A percentile compares a stretch with the other conserved stretches of the same genome.
Conservation (phyloP, 257 asterid genomes). For the Capsicum chinense region DNA sequence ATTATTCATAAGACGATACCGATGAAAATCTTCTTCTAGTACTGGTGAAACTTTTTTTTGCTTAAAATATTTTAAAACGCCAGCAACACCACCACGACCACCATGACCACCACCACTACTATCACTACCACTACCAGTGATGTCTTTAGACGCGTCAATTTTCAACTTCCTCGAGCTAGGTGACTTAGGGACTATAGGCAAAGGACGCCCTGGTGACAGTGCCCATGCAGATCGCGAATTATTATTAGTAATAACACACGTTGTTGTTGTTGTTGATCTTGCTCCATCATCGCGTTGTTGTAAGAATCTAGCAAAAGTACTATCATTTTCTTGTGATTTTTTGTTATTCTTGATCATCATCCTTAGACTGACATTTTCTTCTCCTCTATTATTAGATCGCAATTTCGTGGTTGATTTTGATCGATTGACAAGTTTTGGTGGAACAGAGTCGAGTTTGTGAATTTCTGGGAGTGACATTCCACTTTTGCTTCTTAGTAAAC, state of each 20-base stretch:
- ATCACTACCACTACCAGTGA: neutral
- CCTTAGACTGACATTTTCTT: slow-evolving; percentile 20
- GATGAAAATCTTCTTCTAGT: slow-evolving; percentile 66
- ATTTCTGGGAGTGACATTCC: slow-evolving; percentile 23
- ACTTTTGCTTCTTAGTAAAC: slow-evolving; percentile 36
- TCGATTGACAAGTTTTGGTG: neutral
- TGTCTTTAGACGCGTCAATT: slow-evolving; percentile 36
- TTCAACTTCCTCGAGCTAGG: slow-evolving; percentile 40
- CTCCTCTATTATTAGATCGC: slow-evolving; percentile 30
- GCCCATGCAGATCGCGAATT: slow-evolving; percentile 93
- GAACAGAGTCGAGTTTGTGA: neutral
- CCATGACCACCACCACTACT: slow-evolving; percentile 23
- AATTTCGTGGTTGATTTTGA: slow-evolving; percentile 29
- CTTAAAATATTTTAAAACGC: slow-evolving; percentile 60
- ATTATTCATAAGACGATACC: slow-evolving; percentile 57
- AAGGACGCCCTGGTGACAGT: slow-evolving; percentile 64
- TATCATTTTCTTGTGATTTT: slow-evolving; percentile 37
- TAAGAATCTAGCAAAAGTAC: slow-evolving; percentile 39
- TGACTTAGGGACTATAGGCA: slow-evolving; percentile 42
- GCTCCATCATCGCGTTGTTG: slow-evolving; percentile 47
- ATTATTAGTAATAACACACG: slow-evolving; percentile 35
- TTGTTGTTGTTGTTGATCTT: slow-evolving; percentile 30
- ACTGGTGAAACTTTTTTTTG: slow-evolving; percentile 56
- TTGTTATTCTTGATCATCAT: slow-evolving; percentile 2
- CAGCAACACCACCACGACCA: slow-evolving; percentile 39